Evolutionary conservation across 2,329 filamentous ascomycete genomes (phyloP).

Genomic region (Aureobasidium sp.): DNA sequence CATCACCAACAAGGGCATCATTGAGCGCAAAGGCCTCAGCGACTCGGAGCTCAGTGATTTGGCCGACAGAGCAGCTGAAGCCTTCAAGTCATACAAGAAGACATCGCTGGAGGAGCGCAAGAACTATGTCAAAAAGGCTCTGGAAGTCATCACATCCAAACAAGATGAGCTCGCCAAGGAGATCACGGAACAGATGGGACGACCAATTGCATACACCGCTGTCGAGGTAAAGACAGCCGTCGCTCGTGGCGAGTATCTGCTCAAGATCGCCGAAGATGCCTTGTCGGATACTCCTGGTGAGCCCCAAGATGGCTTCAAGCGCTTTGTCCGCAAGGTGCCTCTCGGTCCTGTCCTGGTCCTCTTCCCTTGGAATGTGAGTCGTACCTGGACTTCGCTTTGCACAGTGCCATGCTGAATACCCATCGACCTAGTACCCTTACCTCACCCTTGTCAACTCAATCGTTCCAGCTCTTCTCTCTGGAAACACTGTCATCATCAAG

Average conservation of each 20-base stretch:
- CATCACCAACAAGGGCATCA: constrained; percentile 74
- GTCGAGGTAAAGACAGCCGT: constrained; percentile 81
- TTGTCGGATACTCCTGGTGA: constrained; percentile 78
- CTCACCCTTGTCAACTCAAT: constrained; percentile 88
- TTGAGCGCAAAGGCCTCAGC: constrained; percentile 70
- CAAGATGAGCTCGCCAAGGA: constrained; percentile 78
- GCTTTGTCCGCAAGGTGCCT: constrained; percentile 82
- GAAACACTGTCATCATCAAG: constrained; percentile 89
- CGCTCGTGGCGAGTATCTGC: constrained; percentile 75
- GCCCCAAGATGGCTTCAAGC: constrained; percentile 77
- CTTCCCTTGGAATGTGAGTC: constrained; percentile 90
- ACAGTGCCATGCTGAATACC: constrained; percentile 1
- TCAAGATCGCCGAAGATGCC: constrained; percentile 73
- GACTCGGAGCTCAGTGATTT: constrained; percentile 62
- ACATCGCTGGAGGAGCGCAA: constrained; percentile 70
- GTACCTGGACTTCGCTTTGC: constrained; percentile 7
- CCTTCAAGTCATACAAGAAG: constrained; percentile 70
- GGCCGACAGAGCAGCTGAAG: constrained; percentile 63
- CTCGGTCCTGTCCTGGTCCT: constrained; percentile 82
- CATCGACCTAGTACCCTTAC: constrained; percentile 69
- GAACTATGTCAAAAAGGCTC: constrained; percentile 70
- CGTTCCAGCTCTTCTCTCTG: constrained; percentile 81
- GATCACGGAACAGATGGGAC: constrained; percentile 89
- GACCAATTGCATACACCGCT: constrained; percentile 78
- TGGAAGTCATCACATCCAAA: constrained; percentile 61